phyloP scores from a whole-genome alignment of 768 basidiomycete genomes.

The Pleurotus tuoliensis region DNA sequence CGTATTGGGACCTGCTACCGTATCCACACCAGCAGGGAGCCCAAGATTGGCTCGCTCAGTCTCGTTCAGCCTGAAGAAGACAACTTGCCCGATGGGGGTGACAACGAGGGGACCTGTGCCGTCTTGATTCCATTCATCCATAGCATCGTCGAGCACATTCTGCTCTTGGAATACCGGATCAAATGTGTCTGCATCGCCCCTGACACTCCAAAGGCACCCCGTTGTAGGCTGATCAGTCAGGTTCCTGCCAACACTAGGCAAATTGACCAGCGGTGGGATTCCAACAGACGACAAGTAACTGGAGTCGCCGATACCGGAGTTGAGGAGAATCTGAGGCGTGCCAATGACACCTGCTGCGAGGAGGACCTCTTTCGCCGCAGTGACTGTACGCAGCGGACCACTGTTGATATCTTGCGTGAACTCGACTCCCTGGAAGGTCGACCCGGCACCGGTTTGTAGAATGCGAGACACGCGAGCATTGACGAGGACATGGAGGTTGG shows the following conservation, averaged over 20 bases:
- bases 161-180: constrained; percentile 10
- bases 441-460: background rate
- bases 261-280: constrained; percentile 12
- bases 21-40: constrained; percentile 21
- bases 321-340: constrained; percentile 48
- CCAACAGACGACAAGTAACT: constrained; percentile 3
- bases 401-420: constrained; percentile 26
- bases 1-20: constrained; percentile 29
- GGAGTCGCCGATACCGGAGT: constrained; percentile 43
- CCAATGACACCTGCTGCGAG: constrained; percentile 46
- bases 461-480: constrained; percentile 14
- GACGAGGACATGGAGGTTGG: constrained; percentile 22
- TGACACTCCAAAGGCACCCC: constrained; percentile 2
- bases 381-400: constrained; percentile 34
- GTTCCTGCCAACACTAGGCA: constrained; percentile 25
- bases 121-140: constrained; percentile 16
- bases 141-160: background rate
- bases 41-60: too few species aligned
- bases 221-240: constrained; percentile 16
- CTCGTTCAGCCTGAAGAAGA: background rate
- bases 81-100: constrained; percentile 7
- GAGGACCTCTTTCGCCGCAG: constrained; percentile 56
- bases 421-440: constrained; percentile 16
- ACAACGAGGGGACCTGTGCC: constrained; percentile 16
- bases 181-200: constrained; percentile 9